Evolutionary conservation across 2,329 filamentous ascomycete genomes (phyloP).

Genomic region (Sporothrix curviconia): DNA sequence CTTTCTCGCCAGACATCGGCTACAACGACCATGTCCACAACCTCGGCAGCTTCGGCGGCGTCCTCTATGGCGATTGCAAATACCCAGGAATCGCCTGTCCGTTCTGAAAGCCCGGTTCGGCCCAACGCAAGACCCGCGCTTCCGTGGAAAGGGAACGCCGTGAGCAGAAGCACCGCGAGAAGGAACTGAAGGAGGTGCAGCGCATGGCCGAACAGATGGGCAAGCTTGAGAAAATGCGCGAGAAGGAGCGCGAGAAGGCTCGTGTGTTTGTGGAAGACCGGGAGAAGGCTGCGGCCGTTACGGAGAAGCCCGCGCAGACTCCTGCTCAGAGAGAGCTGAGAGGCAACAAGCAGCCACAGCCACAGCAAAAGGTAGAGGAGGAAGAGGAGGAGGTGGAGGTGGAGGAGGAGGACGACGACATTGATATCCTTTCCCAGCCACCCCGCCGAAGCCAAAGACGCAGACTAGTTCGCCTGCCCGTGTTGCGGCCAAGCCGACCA

Average conservation of each 20-base stretch:
- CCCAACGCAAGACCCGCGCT: conserved; percentile 48
- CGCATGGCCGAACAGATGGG: conserved; percentile 53
- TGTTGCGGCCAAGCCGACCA: conserved; percentile 38
- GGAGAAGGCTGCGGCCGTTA: conserved; percentile 40
- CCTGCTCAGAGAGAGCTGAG: conserved; percentile 41
- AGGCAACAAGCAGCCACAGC: conserved; percentile 36
- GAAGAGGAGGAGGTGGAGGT: conserved; percentile 7
- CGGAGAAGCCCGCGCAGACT: conserved; percentile 41
- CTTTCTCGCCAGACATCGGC: conserved; percentile 32
- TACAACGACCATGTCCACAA: background rate
- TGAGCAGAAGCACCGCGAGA: conserved; percentile 53
- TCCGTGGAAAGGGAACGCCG: conserved; percentile 53
- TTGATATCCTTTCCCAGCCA: conserved; percentile 15
- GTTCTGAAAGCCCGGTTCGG: conserved; percentile 38
- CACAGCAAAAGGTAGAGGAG: background rate
- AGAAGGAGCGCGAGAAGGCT: conserved; percentile 65
- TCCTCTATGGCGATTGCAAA: conserved; percentile 19
- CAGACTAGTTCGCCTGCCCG: conserved; percentile 26
- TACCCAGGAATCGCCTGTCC: conserved; percentile 19
- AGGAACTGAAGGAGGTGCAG: conserved; percentile 54
- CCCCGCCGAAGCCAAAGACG: conserved; percentile 10
- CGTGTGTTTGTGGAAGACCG: conserved; percentile 52
- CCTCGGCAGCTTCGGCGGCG: conserved; percentile 19
- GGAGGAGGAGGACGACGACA: conserved; percentile 16
- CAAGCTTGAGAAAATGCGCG: conserved; percentile 62